Percentiles rank a stretch among this genome's conserved stretches.
Evolutionary conservation across 1,284 basidiomycete species (phyloP).

Genomic region (Apiotrichum veenhuisii): DNA sequence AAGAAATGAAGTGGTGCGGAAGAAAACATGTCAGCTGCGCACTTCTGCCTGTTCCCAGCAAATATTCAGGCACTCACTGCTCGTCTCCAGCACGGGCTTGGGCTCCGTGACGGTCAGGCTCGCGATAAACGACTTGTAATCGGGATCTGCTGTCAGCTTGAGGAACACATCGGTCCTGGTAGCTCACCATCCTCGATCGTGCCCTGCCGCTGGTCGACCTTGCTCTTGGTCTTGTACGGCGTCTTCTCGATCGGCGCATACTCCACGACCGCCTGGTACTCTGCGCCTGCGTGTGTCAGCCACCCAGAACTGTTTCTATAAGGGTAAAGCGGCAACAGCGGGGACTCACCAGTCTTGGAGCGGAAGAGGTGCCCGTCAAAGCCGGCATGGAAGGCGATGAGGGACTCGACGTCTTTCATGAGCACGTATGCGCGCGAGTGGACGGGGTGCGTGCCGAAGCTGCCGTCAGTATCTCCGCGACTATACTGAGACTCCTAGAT

Average conservation of each 20-base stretch:
- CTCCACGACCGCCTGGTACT: conserved; percentile 84
- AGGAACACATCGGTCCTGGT: accelerated
- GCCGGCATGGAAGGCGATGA: conserved; percentile 72
- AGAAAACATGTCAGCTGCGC: neutral
- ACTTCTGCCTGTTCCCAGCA: neutral
- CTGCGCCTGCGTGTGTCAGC: conserved; percentile 62
- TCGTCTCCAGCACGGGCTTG: conserved; percentile 57
- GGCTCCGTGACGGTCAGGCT: conserved; percentile 48
- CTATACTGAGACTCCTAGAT: neutral
- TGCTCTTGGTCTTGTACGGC: conserved; percentile 36
- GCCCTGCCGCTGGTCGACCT: conserved; percentile 44
- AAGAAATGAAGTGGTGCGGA: too few relatives aligned
- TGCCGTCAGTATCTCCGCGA: conserved; percentile 11
- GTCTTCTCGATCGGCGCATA: conserved; percentile 86
- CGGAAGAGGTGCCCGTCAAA: conserved; percentile 91
- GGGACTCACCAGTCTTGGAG: conserved; percentile 74
- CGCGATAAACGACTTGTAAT: conserved; percentile 74
- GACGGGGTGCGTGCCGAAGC: conserved; percentile 66
- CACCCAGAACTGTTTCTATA: too few relatives aligned
- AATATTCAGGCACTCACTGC: conserved; percentile 54
- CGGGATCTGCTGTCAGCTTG: conserved; percentile 59
- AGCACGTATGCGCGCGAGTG: conserved; percentile 87
- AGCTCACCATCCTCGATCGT: conserved; percentile 44
- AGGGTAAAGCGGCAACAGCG: neutral
- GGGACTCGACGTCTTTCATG: conserved; percentile 68